These are phyloP conservation scores for Ammopiptanthus mongolicus DNA, from an alignment of 306 rosid species.

Conservation along the genomic window DNA sequence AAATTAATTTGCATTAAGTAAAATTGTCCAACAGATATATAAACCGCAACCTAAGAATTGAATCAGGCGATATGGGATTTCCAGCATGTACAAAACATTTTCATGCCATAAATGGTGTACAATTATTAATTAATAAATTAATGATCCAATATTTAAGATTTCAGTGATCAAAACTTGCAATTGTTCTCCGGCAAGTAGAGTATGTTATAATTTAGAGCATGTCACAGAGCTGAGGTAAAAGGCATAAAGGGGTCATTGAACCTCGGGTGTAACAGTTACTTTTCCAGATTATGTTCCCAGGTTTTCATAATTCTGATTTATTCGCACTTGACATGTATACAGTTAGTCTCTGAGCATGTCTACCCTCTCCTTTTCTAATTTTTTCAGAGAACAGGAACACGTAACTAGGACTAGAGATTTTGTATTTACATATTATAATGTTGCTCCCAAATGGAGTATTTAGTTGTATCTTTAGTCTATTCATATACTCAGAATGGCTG, in stretches of 20 bases:
- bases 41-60: too few relatives aligned
- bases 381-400: neutral
- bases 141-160: neutral
- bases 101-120: neutral
- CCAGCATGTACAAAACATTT: too few relatives aligned
- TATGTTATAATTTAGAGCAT: neutral
- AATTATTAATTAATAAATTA: neutral
- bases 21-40: too few relatives aligned
- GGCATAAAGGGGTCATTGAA: neutral
- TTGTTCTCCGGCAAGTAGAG: neutral
- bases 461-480: slow-evolving; percentile 7
- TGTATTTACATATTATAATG: neutral
- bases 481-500: slow-evolving; percentile 13
- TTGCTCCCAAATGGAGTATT: slow-evolving; percentile 10
- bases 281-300: neutral
- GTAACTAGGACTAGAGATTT: neutral
- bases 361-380: neutral
- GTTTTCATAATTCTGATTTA: slow-evolving; percentile 3
- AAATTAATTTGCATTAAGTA: too few relatives aligned
- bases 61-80: too few relatives aligned
- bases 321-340: neutral
- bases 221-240: neutral
- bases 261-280: neutral
- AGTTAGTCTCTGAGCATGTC: neutral
- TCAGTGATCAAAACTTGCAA: neutral